Evolutionary conservation across 2,329 filamentous ascomycete genomes (phyloP).

Genomic region (Paraphaeosphaeria sporulosa): DNA sequence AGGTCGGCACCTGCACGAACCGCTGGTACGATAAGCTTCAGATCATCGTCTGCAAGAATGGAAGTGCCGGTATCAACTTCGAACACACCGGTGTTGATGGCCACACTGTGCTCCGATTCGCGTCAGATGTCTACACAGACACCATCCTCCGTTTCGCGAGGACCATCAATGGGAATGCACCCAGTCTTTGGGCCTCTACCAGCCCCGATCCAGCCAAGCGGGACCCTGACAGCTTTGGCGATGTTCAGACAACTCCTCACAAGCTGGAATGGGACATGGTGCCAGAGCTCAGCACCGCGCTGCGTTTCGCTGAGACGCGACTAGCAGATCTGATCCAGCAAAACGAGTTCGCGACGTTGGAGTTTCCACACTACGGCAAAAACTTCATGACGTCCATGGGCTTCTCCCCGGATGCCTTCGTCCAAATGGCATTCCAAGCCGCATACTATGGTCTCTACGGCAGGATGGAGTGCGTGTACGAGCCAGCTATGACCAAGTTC

Average conservation of each 20-base stretch:
- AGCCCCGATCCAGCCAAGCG: conserved; percentile 93
- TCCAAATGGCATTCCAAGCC: conserved; percentile 99
- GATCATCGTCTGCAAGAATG: conserved; percentile 99
- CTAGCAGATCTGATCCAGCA: conserved; percentile 94
- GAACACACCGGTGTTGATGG: conserved; percentile 98
- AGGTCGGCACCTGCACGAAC: conserved; percentile 97
- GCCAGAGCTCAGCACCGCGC: conserved; percentile 86
- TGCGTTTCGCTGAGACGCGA: conserved; percentile 94
- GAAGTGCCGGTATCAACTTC: conserved; percentile 98
- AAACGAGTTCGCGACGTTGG: conserved; percentile 92
- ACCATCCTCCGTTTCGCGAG: conserved; percentile 95
- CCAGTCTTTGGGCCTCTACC: conserved; percentile 86
- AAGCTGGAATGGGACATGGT: conserved; percentile 98
- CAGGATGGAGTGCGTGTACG: conserved; percentile 91
- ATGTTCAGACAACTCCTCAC: conserved; percentile 91
- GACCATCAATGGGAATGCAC: conserved; percentile 93
- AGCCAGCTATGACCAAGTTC: conserved; percentile 97
- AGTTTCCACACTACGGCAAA: conserved; percentile 90
- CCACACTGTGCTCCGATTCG: conserved; percentile 94
- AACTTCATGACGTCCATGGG: conserved; percentile 98
- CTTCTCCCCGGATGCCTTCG: conserved; percentile 95
- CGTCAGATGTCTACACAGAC: conserved; percentile 95
- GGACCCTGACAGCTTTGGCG: conserved; percentile 88
- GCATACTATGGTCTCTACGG: conserved; percentile 98
- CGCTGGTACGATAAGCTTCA: conserved; percentile 99